A percentile compares a stretch with the other conserved stretches of the same genome.
These are phyloP conservation scores for Naegleria lovaniensis DNA, from an alignment of 208 protist species.

Conservation along the genomic window DNA sequence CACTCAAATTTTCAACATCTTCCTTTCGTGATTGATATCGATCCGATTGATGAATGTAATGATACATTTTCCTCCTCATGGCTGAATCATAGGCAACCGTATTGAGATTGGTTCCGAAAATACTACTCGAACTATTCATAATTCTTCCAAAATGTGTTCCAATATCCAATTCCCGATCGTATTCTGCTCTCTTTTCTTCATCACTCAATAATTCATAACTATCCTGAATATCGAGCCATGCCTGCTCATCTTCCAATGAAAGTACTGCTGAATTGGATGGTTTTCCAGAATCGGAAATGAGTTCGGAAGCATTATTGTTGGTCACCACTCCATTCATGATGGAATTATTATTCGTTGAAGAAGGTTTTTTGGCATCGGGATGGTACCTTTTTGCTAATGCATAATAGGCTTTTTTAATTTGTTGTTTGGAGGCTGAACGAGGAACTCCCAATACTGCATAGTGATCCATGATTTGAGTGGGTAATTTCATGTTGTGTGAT, in stretches of 20 bases:
- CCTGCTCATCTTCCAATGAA: background rate
- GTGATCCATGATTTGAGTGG: background rate
- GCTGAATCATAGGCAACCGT: background rate
- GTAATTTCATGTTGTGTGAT: background rate
- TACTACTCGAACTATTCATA: background rate
- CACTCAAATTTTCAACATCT: background rate
- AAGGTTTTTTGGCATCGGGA: background rate
- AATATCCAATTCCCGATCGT: background rate
- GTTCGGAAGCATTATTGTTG: background rate
- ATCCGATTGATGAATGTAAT: background rate
- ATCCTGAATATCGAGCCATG: background rate
- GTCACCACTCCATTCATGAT: background rate
- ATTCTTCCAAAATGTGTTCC: background rate
- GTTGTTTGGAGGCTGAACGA: background rate
- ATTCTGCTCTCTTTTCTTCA: constrained; percentile 13
- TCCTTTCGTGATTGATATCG: background rate
- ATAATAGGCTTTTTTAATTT: constrained; percentile 10
- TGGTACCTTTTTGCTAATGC: background rate
- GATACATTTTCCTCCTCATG: constrained; percentile 6
- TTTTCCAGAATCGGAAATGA: too few relatives aligned
- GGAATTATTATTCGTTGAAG: background rate
- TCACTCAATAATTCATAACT: constrained; percentile 22
- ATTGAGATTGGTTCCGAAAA: background rate
- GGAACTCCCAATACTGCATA: background rate
- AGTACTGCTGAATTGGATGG: too few relatives aligned